These are phyloP conservation scores for Boechera stricta DNA, from an alignment of 345 rosid species.

Conservation along the genomic window DNA sequence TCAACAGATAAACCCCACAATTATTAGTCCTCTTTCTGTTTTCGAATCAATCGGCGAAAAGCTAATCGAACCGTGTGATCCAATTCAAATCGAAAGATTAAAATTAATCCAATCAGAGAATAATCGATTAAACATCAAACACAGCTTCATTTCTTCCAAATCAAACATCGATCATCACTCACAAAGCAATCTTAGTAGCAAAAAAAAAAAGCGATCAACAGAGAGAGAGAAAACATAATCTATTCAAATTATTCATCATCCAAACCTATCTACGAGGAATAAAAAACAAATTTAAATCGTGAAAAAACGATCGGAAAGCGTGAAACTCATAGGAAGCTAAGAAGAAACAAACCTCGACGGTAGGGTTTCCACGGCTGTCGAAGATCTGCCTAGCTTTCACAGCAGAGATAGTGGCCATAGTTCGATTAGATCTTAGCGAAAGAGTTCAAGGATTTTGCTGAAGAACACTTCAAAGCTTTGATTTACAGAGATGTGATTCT, in stretches of 20 bases:
- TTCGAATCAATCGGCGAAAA: too few species aligned
- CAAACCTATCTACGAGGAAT: too few species aligned
- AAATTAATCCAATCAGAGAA: neutral
- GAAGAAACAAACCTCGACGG: constrained; percentile 68
- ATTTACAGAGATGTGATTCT: neutral
- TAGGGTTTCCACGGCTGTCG: constrained; percentile 98
- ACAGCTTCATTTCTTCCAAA: too few species aligned
- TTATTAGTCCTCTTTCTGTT: neutral
- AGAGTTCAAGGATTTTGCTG: neutral
- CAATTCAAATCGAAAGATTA: too few species aligned
- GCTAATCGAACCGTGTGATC: too few species aligned
- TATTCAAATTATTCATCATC: too few species aligned
- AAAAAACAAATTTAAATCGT: too few species aligned
- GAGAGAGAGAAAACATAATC: too few species aligned
- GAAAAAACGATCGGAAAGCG: too few species aligned
- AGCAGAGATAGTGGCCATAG: constrained; percentile 63
- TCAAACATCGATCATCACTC: constrained; percentile 15
- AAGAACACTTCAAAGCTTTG: neutral
- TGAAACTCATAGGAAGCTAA: neutral
- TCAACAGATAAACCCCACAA: neutral
- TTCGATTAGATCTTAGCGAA: neutral
- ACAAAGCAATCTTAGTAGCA: neutral
- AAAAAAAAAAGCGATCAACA: too few species aligned
- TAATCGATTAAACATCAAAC: neutral
- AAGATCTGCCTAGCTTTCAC: constrained; percentile 90